Evolutionary conservation across 805 yeast genomes (phyloP), one percentile per base, ranked within the genome.

Genomic region (Candida tammaniensis): DNA sequence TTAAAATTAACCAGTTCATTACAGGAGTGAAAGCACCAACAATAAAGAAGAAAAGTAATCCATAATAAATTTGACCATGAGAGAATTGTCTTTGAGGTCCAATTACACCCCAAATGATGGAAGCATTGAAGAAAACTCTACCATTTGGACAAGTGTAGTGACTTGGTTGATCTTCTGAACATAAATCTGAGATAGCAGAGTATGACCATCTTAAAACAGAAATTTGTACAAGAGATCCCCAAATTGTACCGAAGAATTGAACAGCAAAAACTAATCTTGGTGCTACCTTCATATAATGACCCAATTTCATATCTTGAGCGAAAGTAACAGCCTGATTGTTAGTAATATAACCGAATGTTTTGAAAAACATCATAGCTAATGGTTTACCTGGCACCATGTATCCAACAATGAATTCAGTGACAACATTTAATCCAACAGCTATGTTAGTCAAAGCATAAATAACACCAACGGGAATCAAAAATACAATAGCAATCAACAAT

Each of bases 331-430:
- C 76, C 51, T 71, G 76, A 40, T 55, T 60, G 47, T 64, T 68
- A 33, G 74, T 64, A 49, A 70, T 71, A 54, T 64, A 71, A 29
- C 74, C 74, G 39, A 54, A 70, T 18, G 71, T 64, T 49, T 70
- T 66, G 57, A 69, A 61, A 42, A 68, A 61, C 70, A 71, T 61
- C 61, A 63, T 67, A 17, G 72, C 73, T 43, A 67, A 43, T 28
- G 74, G 74, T 49, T 67, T 68, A 40, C 75, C 75, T 41, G 71
- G 70, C 34, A 64, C 41, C 67, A 65, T 62, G 55, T 65, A 65
- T 43, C 71, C 71, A 36, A 63, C 44, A 33, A 65, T 59, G 42
- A 64, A 63, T 43, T 65, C 71, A 15, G 70, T 61, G 30, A 65
- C 65, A 22, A 65, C 71, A 46, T 63, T 65, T 46, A 66, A 58